phyloP scores from a whole-genome alignment of 495 filamentous ascomycete genomes.

The Xylaria sp. region DNA sequence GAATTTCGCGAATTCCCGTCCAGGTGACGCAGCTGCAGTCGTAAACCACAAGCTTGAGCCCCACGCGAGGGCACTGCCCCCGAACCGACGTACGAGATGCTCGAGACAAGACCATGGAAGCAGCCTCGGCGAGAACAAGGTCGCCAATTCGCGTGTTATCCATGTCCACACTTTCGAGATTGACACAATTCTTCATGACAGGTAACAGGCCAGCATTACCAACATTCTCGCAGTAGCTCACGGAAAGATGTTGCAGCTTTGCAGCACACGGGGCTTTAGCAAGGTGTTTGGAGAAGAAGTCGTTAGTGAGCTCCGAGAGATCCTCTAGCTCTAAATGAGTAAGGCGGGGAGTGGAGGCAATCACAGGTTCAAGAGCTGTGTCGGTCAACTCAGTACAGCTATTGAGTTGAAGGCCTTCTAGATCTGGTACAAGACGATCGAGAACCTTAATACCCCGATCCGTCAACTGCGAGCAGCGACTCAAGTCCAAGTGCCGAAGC shows the following conservation, averaged over 20 bases:
- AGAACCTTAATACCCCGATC: conserved; percentile 71
- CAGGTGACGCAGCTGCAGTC: conserved; percentile 92
- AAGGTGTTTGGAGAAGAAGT: conserved; percentile 69
- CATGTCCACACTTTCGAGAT: conserved; percentile 77
- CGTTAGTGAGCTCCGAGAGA: conserved; percentile 76
- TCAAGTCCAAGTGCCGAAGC: conserved; percentile 84
- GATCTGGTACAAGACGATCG: conserved; percentile 74
- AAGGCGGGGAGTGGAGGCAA: conserved; percentile 75
- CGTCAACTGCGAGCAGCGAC: conserved; percentile 75
- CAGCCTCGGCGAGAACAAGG: conserved; percentile 85
- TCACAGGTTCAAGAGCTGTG: conserved; percentile 70
- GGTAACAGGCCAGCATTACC: conserved; percentile 86
- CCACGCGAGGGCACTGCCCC: conserved; percentile 57
- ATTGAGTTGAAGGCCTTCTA: conserved; percentile 82
- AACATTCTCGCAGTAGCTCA: conserved; percentile 87
- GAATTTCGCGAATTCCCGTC: conserved; percentile 86
- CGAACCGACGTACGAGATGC: conserved; percentile 55
- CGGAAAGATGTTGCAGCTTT: conserved; percentile 76
- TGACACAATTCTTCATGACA: conserved; percentile 75
- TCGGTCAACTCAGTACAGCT: conserved; percentile 77
- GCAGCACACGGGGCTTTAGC: conserved; percentile 75
- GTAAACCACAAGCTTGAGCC: conserved; percentile 82
- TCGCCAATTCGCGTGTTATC: conserved; percentile 94
- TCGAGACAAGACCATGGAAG: conserved; percentile 73
- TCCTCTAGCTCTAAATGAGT: conserved; percentile 93